phyloP scores from a whole-genome alignment of 805 yeast genomes.

The Yueomyces sp. region DNA sequence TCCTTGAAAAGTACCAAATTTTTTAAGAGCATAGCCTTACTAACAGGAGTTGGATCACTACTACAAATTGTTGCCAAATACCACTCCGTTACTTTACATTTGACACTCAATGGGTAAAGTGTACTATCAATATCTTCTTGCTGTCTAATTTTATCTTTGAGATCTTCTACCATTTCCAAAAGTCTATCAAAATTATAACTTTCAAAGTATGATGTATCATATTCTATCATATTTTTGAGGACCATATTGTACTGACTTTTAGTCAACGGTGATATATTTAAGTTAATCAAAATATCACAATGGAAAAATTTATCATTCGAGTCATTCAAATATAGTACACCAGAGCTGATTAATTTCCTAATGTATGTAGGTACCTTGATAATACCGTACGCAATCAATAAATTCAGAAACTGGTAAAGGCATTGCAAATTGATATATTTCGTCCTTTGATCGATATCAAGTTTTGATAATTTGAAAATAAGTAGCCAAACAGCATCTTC shows the following conservation, averaged over 20 bases:
- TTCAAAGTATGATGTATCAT: slow-evolving; percentile 25
- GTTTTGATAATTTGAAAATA: slow-evolving; percentile 25
- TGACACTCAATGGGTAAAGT: slow-evolving; percentile 29
- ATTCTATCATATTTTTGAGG: slow-evolving; percentile 34
- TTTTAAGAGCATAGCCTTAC: slow-evolving; percentile 8
- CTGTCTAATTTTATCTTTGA: slow-evolving; percentile 9
- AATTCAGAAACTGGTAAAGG: slow-evolving; percentile 33
- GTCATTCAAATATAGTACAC: slow-evolving; percentile 54
- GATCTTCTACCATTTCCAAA: slow-evolving; percentile 22
- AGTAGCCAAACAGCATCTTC: slow-evolving; percentile 25
- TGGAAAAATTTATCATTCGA: slow-evolving; percentile 40
- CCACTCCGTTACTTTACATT: slow-evolving; percentile 36
- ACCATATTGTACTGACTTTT: slow-evolving; percentile 45
- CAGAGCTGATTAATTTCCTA: slow-evolving; percentile 74
- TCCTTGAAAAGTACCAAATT: slow-evolving; percentile 14
- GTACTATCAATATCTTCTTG: slow-evolving; percentile 11
- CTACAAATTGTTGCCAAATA: slow-evolving; percentile 30
- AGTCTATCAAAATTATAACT: slow-evolving; percentile 22
- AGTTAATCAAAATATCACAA: slow-evolving; percentile 40
- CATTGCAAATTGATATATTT: slow-evolving; percentile 17
- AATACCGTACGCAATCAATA: slow-evolving; percentile 28
- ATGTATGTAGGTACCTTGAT: slow-evolving; percentile 47
- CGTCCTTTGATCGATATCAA: slow-evolving; percentile 17
- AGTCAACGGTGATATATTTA: slow-evolving; percentile 37
- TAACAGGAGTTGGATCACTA: slow-evolving; percentile 12